phyloP scores from a whole-genome alignment of 1,139 yeast genomes.

The Debaryomyces coudertii region DNA sequence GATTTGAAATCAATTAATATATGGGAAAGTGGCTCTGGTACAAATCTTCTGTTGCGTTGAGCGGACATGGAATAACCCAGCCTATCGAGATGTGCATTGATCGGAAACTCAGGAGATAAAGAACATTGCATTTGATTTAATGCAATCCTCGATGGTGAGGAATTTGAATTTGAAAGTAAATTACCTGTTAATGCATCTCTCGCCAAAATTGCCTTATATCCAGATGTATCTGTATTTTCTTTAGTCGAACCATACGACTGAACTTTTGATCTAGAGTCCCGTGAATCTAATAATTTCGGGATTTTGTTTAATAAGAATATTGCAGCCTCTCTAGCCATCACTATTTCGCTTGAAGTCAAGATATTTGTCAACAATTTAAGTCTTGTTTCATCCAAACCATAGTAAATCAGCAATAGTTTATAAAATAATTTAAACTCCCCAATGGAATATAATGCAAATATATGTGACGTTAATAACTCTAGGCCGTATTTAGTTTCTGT shows the following conservation, averaged over 20 bases:
- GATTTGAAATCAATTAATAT: slow-evolving; percentile 79
- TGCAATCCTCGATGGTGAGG: slow-evolving; percentile 63
- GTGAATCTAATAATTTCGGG: slow-evolving; percentile 65
- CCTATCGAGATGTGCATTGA: slow-evolving; percentile 41
- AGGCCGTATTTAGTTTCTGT: slow-evolving; percentile 63
- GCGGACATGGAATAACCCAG: slow-evolving; percentile 46
- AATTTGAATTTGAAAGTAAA: slow-evolving; percentile 47
- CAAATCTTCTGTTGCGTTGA: slow-evolving; percentile 47
- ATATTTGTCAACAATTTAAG: slow-evolving; percentile 58
- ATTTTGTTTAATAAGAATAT: slow-evolving; percentile 64
- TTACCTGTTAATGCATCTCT: slow-evolving; percentile 68
- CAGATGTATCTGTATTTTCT: slow-evolving; percentile 64
- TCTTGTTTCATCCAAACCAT: slow-evolving; percentile 66
- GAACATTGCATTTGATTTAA: slow-evolving; percentile 72
- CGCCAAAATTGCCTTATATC: slow-evolving; percentile 71
- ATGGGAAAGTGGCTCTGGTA: slow-evolving; percentile 67
- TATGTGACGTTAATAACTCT: slow-evolving; percentile 60
- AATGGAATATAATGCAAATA: slow-evolving; percentile 69
- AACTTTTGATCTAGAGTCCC: slow-evolving; percentile 44
- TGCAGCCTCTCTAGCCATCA: slow-evolving; percentile 59
- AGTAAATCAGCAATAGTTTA: slow-evolving; percentile 55
- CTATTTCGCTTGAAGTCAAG: slow-evolving; percentile 61
- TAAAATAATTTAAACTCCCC: slow-evolving; percentile 67
- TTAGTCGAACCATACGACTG: slow-evolving; percentile 46
- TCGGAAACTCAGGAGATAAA: slow-evolving; percentile 73